Conservation (phyloP, 1,139 yeast species). For the Pichia sp. region DNA sequence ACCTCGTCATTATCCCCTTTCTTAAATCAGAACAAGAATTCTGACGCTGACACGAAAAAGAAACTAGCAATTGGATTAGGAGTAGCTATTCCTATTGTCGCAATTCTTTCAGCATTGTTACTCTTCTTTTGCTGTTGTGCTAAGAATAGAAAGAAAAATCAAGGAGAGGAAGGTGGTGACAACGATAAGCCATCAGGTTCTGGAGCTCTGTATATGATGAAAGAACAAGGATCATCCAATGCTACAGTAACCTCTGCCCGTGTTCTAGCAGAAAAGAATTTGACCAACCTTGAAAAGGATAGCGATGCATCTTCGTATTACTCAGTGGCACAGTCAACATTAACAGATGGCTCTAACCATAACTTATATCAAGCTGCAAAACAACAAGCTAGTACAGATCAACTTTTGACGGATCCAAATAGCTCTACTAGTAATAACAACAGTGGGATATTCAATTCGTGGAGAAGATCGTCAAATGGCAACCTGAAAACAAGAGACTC, state of each 20-base stretch:
- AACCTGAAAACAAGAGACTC: conserved; percentile 54
- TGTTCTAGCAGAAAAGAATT: conserved; percentile 46
- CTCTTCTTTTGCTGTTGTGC: conserved; percentile 58
- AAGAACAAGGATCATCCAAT: conserved; percentile 29
- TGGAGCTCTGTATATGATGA: conserved; percentile 29
- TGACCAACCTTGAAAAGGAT: conserved; percentile 39
- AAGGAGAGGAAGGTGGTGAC: conserved; percentile 30
- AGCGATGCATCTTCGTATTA: conserved; percentile 29
- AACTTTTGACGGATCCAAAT: neutral
- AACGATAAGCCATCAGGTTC: conserved; percentile 35
- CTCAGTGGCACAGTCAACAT: conserved; percentile 25
- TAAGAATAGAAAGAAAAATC: conserved; percentile 38
- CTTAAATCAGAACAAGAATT: conserved; percentile 20
- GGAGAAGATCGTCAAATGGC: conserved; percentile 48
- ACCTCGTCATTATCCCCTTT: conserved; percentile 3
- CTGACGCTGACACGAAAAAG: conserved; percentile 32
- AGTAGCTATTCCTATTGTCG: conserved; percentile 68
- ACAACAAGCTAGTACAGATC: conserved; percentile 15
- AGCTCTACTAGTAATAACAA: neutral
- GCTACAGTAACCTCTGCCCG: conserved; percentile 9
- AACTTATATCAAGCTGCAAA: conserved; percentile 16
- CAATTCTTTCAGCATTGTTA: conserved; percentile 44
- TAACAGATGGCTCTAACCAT: conserved; percentile 22
- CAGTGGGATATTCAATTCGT: conserved; percentile 45
- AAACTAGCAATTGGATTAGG: conserved; percentile 82